Base-by-base conservation (phyloP, 345 rosid genomes). In the Rhizophora apiculata region DNA sequence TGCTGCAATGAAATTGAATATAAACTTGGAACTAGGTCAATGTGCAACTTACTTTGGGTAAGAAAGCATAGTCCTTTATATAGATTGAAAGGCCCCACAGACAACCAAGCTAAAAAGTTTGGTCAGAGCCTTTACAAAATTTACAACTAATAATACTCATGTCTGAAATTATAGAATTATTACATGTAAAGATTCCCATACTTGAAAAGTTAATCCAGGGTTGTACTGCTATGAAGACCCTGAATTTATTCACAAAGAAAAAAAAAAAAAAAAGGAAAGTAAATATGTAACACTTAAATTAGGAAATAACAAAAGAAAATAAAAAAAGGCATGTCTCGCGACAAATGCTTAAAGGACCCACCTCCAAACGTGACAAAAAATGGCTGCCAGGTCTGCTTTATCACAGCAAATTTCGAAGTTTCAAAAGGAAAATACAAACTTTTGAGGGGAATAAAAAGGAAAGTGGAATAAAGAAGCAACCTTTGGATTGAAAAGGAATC, bases 161-260 rank as follows among this genome's bases (percentile, higher is more conserved):
- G 20, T 31, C 10, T 2, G 39, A 37, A 37, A 37, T n/a, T 8
- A n/a, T 55, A 30, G 16, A 32, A 61, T 19, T 48, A 32, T 32
- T 79, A 93, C 96, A 92, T 91, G 98, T 83, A 91, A 80, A n/a
- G 88, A 84, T 71, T 93, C 98, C 97, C 98, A 91, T 27, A 86
- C 74, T 76, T 91, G 98, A 74, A 93, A 93, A 31, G 93, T 88
- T 90, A 93, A 83, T 93, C 98, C 2, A 90, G 84, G 66, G 96
- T 93, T 13, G 90, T 96, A 76, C 93, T 93, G 79, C 85, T 72
- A 26, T 96, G 93, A 70, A 90, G 89, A 18, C 93, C 97, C 97
- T 89, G 80, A 77, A 81, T 36, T 66, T 63, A 26, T 26, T 20
- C 55, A 24, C 18, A 26, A 0, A 31, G 32, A 3, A 30, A 30